These are phyloP conservation scores for Boletus tylopilopsis DNA, from an alignment of 768 basidiomycete species.

Conservation along the genomic window DNA sequence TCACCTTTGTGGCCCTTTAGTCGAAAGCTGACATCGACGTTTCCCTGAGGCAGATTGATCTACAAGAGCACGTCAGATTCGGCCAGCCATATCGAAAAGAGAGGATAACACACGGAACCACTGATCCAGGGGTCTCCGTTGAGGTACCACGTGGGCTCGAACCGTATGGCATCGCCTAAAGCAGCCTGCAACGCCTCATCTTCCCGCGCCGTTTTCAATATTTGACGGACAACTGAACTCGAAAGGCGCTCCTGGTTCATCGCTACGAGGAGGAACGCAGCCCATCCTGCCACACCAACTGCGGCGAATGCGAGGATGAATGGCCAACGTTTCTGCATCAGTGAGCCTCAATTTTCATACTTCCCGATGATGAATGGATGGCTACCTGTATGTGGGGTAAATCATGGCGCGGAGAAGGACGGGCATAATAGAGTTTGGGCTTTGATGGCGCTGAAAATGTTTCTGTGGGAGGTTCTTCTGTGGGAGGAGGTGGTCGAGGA, in stretches of 20 bases:
- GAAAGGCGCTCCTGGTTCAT: slow-evolving; percentile 78
- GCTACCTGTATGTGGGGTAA: slow-evolving; percentile 42
- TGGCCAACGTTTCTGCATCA: slow-evolving; percentile 50
- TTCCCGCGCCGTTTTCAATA: slow-evolving; percentile 57
- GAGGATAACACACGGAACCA: slow-evolving; percentile 57
- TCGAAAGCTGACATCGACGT: slow-evolving; percentile 74
- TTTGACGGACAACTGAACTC: slow-evolving; percentile 67
- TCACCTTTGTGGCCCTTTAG: slow-evolving; percentile 68
- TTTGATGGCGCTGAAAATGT: slow-evolving; percentile 44
- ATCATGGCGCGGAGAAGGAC: slow-evolving; percentile 37
- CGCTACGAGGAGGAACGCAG: slow-evolving; percentile 61
- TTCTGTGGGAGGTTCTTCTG: slow-evolving; percentile 29
- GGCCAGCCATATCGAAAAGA: background rate
- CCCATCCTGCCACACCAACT: slow-evolving; percentile 62
- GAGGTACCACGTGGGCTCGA: slow-evolving; percentile 45
- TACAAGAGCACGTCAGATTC: slow-evolving; percentile 23
- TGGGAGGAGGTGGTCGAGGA: slow-evolving; percentile 27
- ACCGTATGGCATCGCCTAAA: slow-evolving; percentile 55
- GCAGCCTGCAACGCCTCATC: slow-evolving; percentile 45
- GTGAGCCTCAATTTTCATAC: background rate
- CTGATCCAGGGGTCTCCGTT: slow-evolving; percentile 72
- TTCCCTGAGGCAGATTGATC: slow-evolving; percentile 73
- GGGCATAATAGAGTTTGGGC: slow-evolving; percentile 42
- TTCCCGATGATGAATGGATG: background rate
- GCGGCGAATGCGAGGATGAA: slow-evolving; percentile 44